These are phyloP conservation scores for Fusarium musae DNA, from an alignment of 2,329 filamentous ascomycete species.

Conservation along the genomic window DNA sequence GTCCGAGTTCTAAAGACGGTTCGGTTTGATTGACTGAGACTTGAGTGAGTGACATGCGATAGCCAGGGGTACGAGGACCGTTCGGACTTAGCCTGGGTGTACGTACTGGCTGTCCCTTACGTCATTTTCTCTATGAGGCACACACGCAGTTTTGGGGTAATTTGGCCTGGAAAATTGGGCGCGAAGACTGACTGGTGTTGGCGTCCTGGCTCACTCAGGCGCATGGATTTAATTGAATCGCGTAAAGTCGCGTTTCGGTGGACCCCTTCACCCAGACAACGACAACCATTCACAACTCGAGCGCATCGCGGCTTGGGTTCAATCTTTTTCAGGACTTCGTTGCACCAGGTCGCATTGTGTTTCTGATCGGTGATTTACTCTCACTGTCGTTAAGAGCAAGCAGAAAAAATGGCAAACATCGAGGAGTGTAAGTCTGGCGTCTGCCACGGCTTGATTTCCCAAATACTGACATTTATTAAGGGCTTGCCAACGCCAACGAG, in stretches of 20 bases:
- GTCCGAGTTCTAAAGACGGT: neutral
- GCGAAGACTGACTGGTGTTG: neutral
- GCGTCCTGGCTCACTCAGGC: neutral
- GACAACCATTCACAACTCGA: conserved; percentile 6
- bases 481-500: conserved; percentile 70
- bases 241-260: conserved; percentile 29
- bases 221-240: conserved; percentile 38
- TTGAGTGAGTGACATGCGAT: conserved; percentile 24
- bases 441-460: neutral
- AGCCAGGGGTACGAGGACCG: conserved; percentile 42
- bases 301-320: conserved; percentile 15
- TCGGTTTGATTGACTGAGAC: conserved; percentile 21
- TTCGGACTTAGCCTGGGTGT: conserved; percentile 15
- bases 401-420: conserved; percentile 45
- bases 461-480: conserved; percentile 50
- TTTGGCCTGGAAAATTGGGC: conserved; percentile 36
- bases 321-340: neutral
- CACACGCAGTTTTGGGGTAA: neutral
- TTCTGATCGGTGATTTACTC: neutral
- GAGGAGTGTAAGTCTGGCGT: conserved; percentile 49
- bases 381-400: neutral
- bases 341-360: neutral
- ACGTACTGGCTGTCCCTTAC: conserved; percentile 30
- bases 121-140: conserved; percentile 27
- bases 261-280: conserved; percentile 19